These are phyloP conservation scores for Monosporozyma aerobia DNA, from an alignment of 805 yeast genomes.

Conservation along the genomic window DNA sequence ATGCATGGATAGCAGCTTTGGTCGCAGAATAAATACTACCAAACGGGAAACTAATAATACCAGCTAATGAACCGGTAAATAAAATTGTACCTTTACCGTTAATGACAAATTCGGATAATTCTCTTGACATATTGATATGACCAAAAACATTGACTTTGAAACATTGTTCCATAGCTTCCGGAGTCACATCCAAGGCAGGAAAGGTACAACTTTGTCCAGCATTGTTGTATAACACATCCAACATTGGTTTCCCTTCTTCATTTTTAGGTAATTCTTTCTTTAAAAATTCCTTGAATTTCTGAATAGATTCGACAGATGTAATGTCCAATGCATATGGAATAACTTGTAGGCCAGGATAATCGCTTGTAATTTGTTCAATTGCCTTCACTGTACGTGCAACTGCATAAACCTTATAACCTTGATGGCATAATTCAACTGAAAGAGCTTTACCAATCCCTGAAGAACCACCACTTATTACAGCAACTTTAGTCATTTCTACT, in stretches of 20 bases:
- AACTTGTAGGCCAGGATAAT: conserved; percentile 29
- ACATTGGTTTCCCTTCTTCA: conserved; percentile 30
- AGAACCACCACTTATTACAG: conserved; percentile 52
- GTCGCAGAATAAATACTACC: conserved; percentile 56
- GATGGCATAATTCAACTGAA: conserved; percentile 38
- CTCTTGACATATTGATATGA: conserved; percentile 54
- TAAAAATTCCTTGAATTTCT: conserved; percentile 36
- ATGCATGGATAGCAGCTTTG: conserved; percentile 71
- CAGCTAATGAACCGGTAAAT: conserved; percentile 68
- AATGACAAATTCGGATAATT: conserved; percentile 45
- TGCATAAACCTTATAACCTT: conserved; percentile 57
- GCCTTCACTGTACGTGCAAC: conserved; percentile 61
- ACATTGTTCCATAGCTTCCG: conserved; percentile 42
- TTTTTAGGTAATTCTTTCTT: conserved; percentile 26
- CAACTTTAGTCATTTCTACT: conserved; percentile 28
- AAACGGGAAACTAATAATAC: conserved; percentile 60
- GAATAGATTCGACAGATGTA: conserved; percentile 40
- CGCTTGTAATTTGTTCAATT: conserved; percentile 40
- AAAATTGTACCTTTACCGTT: conserved; percentile 60
- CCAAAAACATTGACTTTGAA: conserved; percentile 64
- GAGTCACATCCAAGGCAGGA: conserved; percentile 59
- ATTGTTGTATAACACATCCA: conserved; percentile 61
- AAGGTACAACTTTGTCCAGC: conserved; percentile 71
- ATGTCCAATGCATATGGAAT: conserved; percentile 50
- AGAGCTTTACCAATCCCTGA: conserved; percentile 49